Conservation (phyloP, 106 monocot genomes). For the Triglochin maritima region DNA sequence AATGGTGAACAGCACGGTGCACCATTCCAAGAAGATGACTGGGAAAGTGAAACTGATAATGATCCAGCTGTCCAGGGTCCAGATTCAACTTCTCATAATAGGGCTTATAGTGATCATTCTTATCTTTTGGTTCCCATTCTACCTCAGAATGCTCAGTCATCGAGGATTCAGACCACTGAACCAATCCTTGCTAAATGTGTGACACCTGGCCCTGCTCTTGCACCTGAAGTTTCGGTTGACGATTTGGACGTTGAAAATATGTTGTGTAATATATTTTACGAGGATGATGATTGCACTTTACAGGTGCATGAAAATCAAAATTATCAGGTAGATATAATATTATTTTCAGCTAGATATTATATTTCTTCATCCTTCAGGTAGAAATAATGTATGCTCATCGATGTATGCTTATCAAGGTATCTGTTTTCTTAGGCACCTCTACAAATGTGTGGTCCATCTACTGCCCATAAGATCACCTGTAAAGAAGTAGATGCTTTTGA, state of each 20-base stretch:
- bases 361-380: no score
- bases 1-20: conserved; percentile 83
- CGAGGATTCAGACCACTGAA: background rate
- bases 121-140: background rate
- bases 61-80: background rate
- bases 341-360: no score
- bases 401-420: no score
- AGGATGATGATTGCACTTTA: background rate
- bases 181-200: background rate
- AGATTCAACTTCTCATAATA: background rate
- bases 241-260: background rate
- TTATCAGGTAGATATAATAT: no score
- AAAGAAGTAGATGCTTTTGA: no score
- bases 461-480: no score
- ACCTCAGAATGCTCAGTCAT: no score
- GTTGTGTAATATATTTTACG: background rate
- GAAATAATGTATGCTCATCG: no score
- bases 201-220: background rate
- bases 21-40: conserved; percentile 71
- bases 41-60: conserved; percentile 37
- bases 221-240: background rate
- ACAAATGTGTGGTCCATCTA: no score
- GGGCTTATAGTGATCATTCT: background rate
- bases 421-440: no score
- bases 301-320: no score